Conservation (phyloP, 2,329 filamentous ascomycete species). For the Arthrobotrys musiformis region DNA sequence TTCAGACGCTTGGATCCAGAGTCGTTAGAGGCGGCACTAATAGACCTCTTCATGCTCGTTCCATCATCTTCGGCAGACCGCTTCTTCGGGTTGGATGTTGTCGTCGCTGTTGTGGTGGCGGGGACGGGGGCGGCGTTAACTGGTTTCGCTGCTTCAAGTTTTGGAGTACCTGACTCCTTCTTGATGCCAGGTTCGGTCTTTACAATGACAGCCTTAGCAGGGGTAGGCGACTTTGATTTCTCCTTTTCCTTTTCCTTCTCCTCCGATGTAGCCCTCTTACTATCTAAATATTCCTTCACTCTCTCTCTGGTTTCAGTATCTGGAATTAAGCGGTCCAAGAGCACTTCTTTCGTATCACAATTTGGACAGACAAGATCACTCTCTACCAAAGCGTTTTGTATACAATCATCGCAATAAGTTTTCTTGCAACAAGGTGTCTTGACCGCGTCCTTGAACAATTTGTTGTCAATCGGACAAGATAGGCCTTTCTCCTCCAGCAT, state of each 20-base stretch:
- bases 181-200: conserved; percentile 49
- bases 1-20: conserved; percentile 58
- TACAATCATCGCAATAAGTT: conserved; percentile 99
- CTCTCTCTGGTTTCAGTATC: conserved; percentile 82
- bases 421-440: conserved; percentile 98
- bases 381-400: conserved; percentile 97
- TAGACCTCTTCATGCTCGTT: conserved; percentile 63
- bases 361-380: conserved; percentile 96
- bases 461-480: conserved; percentile 95
- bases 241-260: conserved; percentile 63
- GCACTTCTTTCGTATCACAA: conserved; percentile 87
- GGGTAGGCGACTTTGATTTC: conserved; percentile 58
- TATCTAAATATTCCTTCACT: conserved; percentile 78
- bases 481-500: conserved; percentile 71
- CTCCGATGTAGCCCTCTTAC: conserved; percentile 66
- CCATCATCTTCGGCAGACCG: conserved; percentile 78
- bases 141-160: conserved; percentile 58
- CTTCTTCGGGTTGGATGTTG: conserved; percentile 72
- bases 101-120: too few species aligned
- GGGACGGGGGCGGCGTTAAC: conserved; percentile 51
- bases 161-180: conserved; percentile 56
- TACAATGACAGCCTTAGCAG: conserved; percentile 48
- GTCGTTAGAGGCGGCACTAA: conserved; percentile 56
- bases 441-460: conserved; percentile 97
- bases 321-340: conserved; percentile 87